Percentiles rank a stretch among this genome's conserved stretches.
These are phyloP conservation scores for Arachis hypogaea DNA, from an alignment of 306 rosid genomes.

Conservation along the genomic window DNA sequence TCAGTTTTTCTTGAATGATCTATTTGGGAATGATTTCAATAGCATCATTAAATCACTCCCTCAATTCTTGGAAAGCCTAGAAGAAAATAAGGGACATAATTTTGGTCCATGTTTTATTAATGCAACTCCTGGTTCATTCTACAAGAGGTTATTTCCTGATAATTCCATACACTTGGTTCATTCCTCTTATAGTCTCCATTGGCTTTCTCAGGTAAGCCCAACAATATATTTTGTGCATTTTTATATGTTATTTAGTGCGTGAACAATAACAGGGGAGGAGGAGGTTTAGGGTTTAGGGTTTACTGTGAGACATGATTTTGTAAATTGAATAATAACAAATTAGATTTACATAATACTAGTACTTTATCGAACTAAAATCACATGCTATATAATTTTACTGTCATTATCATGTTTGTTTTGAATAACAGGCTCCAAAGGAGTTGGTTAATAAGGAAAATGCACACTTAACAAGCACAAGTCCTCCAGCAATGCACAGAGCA, in stretches of 20 bases:
- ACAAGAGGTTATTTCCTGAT: not conserved
- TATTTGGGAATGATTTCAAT: conserved; percentile 61
- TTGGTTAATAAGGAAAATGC: not conserved
- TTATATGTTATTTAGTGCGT: too few species aligned
- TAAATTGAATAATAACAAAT: too few species aligned
- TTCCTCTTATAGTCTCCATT: not conserved
- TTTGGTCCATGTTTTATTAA: not conserved
- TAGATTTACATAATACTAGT: too few species aligned
- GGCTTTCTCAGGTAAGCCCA: not conserved
- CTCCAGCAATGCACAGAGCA: conserved; percentile 38
- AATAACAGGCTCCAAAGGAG: not conserved
- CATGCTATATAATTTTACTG: too few species aligned
- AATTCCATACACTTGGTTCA: not conserved
- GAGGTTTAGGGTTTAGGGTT: too few species aligned
- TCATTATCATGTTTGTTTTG: not conserved
- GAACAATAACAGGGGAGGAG: too few species aligned
- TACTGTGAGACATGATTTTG: too few species aligned
- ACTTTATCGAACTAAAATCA: too few species aligned
- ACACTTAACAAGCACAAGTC: conserved; percentile 39
- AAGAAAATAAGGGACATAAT: not conserved
- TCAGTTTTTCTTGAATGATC: conserved; percentile 53
- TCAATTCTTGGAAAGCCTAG: not conserved
- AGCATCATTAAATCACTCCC: conserved; percentile 34
- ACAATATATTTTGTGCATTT: too few species aligned
- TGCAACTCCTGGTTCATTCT: not conserved